These are phyloP conservation scores for Heterococcus sp. DNA, from an alignment of 108 stramenopile species.

Conservation along the genomic window DNA sequence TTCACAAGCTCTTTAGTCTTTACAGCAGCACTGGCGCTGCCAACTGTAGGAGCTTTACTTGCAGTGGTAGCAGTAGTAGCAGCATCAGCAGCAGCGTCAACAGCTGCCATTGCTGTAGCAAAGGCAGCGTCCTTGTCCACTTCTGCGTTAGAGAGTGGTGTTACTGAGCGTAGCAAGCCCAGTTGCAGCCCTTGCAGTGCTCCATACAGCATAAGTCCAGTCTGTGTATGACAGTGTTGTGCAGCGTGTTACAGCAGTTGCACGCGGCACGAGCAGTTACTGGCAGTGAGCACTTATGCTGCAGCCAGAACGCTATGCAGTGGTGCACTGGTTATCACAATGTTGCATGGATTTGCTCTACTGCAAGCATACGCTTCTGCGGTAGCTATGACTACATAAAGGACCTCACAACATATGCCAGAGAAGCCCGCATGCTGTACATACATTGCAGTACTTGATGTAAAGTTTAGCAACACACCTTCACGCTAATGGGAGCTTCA, in stretches of 20 bases:
- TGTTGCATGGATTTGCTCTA: neutral
- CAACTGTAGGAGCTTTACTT: neutral
- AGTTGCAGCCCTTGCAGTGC: slow-evolving; percentile 34
- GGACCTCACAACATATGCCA: neutral
- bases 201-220: too few species aligned
- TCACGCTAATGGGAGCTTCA: neutral
- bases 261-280: too few species aligned
- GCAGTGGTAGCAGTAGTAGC: neutral
- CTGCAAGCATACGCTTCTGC: neutral
- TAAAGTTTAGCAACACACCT: neutral
- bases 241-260: too few species aligned
- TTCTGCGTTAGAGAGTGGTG: slow-evolving; percentile 16
- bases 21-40: too few species aligned
- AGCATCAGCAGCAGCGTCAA: neutral
- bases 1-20: neutral
- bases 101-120: slow-evolving; percentile 6
- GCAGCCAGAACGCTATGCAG: neutral
- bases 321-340: neutral
- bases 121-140: slow-evolving; percentile 5
- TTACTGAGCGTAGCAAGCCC: slow-evolving; percentile 21
- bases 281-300: too few species aligned
- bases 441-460: neutral
- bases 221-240: too few species aligned
- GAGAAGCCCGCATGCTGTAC: neutral
- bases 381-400: neutral